Percentiles rank a stretch among this genome's conserved stretches.
Conservation (phyloP, 169 alveolate genomes). For the Amoebophrya sp. region DNA sequence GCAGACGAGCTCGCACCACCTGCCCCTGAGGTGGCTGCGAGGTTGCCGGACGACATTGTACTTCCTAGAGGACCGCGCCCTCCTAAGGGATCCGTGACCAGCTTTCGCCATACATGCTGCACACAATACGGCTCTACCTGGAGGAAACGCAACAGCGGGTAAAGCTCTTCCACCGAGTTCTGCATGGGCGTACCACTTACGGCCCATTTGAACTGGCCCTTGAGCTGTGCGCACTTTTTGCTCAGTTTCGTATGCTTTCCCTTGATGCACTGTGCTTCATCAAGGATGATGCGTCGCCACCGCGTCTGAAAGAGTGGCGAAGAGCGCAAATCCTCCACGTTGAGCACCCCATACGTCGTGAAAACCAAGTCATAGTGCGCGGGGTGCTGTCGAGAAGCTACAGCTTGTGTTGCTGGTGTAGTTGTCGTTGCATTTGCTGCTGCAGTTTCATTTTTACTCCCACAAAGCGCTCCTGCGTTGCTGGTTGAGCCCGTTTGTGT, state of each 20-base stretch:
- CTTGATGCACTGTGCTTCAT: conserved; percentile 19
- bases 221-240: background rate
- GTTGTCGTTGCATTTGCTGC: no score
- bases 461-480: no score
- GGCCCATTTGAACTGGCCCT: background rate
- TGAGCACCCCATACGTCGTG: background rate
- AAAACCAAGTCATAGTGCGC: background rate
- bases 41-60: background rate
- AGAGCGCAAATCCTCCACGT: background rate
- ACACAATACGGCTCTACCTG: background rate
- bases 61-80: no score
- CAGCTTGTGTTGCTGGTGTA: background rate
- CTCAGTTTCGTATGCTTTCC: background rate
- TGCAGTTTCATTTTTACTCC: no score
- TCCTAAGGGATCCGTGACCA: background rate
- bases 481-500: background rate
- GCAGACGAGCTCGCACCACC: background rate
- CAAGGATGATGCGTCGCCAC: background rate
- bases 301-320: background rate
- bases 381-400: background rate
- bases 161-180: background rate
- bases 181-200: background rate
- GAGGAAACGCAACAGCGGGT: background rate
- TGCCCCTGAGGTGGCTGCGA: background rate
- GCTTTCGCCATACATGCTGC: conserved; percentile 1